Conservation (phyloP, 2,329 filamentous ascomycete genomes). For the Trichoderma cornu-damae region DNA sequence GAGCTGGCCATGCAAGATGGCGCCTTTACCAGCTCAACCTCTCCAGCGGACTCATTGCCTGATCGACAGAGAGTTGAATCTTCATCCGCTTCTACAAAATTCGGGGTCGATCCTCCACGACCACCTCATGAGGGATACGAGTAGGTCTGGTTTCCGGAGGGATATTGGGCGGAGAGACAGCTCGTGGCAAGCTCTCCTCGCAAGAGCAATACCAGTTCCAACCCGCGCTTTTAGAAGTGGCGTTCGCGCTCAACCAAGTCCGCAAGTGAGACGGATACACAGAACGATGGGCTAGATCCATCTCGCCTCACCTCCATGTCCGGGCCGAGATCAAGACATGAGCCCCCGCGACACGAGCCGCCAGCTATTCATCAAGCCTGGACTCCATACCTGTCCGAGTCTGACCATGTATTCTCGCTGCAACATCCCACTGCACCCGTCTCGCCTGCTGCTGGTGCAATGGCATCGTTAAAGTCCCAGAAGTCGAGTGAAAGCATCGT, state of each 20-base stretch:
- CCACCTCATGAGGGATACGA: slow-evolving; percentile 50
- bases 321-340: slow-evolving; percentile 1
- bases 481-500: slow-evolving; percentile 13
- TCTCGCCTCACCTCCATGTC: slow-evolving; percentile 26
- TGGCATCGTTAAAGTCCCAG: slow-evolving; percentile 9
- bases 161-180: slow-evolving; percentile 59
- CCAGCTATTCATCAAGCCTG: slow-evolving; percentile 23
- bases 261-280: slow-evolving; percentile 31
- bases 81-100: slow-evolving; percentile 20
- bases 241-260: slow-evolving; percentile 36
- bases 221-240: slow-evolving; percentile 39
- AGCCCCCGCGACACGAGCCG: not conserved
- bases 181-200: slow-evolving; percentile 24
- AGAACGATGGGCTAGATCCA: slow-evolving; percentile 19
- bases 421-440: slow-evolving; percentile 32
- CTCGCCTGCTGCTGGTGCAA: not conserved
- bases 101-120: slow-evolving; percentile 48
- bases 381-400: slow-evolving; percentile 45
- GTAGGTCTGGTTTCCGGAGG: slow-evolving; percentile 60
- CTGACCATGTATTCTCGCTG: slow-evolving; percentile 44
- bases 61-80: not conserved
- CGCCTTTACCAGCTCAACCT: slow-evolving; percentile 12
- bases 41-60: not conserved
- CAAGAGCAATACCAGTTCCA: slow-evolving; percentile 32
- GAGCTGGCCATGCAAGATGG: slow-evolving; percentile 17